Base-by-base conservation (phyloP, 768 basidiomycete genomes). In the Calocybe indica region DNA sequence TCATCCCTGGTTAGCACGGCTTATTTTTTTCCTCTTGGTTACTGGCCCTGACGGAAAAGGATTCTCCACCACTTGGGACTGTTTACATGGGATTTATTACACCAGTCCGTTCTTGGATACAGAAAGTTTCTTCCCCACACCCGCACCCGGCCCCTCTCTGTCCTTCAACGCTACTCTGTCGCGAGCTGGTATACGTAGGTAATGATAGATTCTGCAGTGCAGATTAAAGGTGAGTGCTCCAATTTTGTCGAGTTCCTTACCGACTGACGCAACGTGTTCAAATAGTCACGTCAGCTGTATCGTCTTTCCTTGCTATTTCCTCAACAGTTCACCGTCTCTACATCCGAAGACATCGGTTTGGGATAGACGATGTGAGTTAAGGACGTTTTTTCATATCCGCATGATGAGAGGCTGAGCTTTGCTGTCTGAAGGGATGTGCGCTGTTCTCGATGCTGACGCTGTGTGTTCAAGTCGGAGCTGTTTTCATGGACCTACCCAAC, bases 281-380 rank as follows among this genome's bases (percentile, higher is more conserved):
- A 13, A 15, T 41, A 68, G 67, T 66, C 31, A 59, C 62, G 13
- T 60, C 60, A n/a, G 50, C 56, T 30, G 53, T 64, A 45, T 68
- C 63, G 46, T 62, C 62, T 28, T 56, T 56, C 11, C 50, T 64
- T 10, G 65, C 68, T 11, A 56, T 65, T 29, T 41, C 53, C 3
- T 57, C 63, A 8, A 67, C 67, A 1, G 7, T 63, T 7, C 55
- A 56, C 32, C 60, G 68, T 7, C 49, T 69, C 9, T 55, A 50
- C 22, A 50, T 68, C 8, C 58, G 67, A 38, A 55, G 65, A 36
- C 45, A 51, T 1, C 50, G 56, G 22, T 46, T 63, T 8, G 67
- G 65, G 65, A 45, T 57, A 14, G 67, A 71, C 51, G 69, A 69
- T 51, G 67, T 67, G 41, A 39, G 61, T 49, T 40, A 7, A 8